Conservation (phyloP, 75 land plant species). For the Pinus albicaulis region DNA sequence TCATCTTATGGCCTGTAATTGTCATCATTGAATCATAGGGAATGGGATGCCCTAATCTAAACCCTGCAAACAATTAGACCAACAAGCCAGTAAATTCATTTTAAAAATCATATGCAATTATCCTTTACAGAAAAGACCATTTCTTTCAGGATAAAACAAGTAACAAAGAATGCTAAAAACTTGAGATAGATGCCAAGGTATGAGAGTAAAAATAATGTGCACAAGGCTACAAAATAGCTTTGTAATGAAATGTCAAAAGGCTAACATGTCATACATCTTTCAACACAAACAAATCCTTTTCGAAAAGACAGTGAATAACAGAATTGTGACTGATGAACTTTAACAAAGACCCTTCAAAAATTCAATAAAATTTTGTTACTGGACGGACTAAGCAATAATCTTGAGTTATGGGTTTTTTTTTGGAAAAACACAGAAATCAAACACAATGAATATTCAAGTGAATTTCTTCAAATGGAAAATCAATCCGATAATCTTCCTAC, state of each 20-base stretch:
- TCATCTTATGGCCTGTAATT: conserved; percentile 46
- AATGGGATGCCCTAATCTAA: conserved; percentile 10
- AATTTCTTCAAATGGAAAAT: background rate
- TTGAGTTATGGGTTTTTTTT: background rate
- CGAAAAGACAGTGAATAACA: background rate
- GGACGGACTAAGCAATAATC: background rate
- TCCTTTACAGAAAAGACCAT: background rate
- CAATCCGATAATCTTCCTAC: background rate
- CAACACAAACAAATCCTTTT: background rate
- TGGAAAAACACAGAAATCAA: background rate
- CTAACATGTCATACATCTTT: background rate
- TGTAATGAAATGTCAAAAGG: background rate
- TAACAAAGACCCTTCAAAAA: background rate
- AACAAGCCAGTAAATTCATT: background rate
- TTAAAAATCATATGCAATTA: background rate
- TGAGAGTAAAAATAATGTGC: background rate
- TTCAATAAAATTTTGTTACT: background rate
- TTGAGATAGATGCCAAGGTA: background rate
- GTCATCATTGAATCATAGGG: conserved; percentile 53
- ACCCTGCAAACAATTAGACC: conserved; percentile 8
- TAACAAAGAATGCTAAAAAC: background rate
- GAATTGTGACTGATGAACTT: background rate
- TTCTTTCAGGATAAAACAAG: background rate
- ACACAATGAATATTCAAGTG: background rate
- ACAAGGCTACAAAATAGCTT: background rate